A percentile compares a stretch with the other conserved stretches of the same genome.
These are phyloP conservation scores for Dalbergia cochinchinensis DNA, from an alignment of 306 rosid species.

Conservation along the genomic window DNA sequence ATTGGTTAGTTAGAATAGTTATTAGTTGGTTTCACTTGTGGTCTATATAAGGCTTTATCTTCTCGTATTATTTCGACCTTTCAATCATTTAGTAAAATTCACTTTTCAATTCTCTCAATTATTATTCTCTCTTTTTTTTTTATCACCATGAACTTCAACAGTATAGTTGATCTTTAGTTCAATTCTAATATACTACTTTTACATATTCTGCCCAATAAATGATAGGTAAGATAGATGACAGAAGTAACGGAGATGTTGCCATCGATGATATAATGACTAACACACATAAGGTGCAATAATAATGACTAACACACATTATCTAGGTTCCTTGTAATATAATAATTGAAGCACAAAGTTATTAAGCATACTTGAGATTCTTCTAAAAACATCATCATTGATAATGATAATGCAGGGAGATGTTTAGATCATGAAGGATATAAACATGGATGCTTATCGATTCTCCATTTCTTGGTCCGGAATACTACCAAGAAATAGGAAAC, in stretches of 20 bases:
- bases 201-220: not conserved
- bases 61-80: too few relatives aligned
- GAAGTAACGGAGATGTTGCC: constrained; percentile 62
- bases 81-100: too few relatives aligned
- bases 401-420: constrained; percentile 64
- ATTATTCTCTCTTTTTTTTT: too few relatives aligned
- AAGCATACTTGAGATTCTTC: constrained; percentile 3
- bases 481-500: constrained; percentile 40
- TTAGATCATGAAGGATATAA: constrained; percentile 61
- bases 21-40: too few relatives aligned
- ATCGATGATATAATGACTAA: constrained; percentile 59
- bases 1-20: too few relatives aligned
- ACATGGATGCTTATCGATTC: constrained; percentile 68
- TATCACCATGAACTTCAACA: too few relatives aligned
- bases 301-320: too few relatives aligned
- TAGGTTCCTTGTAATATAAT: too few relatives aligned
- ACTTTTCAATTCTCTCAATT: too few relatives aligned
- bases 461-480: constrained; percentile 81
- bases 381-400: not conserved
- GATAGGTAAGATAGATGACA: constrained; percentile 52
- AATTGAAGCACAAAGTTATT: not conserved
- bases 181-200: too few relatives aligned
- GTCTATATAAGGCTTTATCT: too few relatives aligned
- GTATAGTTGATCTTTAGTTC: too few relatives aligned
- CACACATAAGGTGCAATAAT: constrained; percentile 51